phyloP scores from a whole-genome alignment of 495 filamentous ascomycete species.

The Ramalina intermedia region DNA sequence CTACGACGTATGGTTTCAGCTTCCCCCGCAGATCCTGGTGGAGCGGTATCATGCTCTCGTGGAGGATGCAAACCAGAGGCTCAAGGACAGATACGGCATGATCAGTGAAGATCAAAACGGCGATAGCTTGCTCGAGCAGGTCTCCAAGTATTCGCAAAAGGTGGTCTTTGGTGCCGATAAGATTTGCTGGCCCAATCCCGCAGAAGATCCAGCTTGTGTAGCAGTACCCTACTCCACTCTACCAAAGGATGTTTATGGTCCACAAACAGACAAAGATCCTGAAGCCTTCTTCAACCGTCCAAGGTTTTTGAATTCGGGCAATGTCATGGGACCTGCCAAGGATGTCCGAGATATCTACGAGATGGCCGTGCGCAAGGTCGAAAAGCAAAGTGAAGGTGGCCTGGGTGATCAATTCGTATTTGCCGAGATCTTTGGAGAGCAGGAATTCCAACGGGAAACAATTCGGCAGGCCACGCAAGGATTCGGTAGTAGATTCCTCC shows the following conservation, averaged over 20 bases:
- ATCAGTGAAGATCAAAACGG: constrained; percentile 21
- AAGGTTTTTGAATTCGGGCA: constrained; percentile 36
- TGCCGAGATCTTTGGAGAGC: constrained; percentile 42
- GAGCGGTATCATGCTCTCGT: constrained; percentile 37
- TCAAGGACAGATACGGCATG: constrained; percentile 34
- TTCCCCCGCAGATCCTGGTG: constrained; percentile 44
- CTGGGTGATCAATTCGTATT: constrained; percentile 35
- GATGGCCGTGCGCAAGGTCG: constrained; percentile 29
- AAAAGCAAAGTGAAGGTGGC: constrained; percentile 21
- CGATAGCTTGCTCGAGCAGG: constrained; percentile 17
- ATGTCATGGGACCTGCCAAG: constrained; percentile 36
- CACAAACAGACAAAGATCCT: constrained; percentile 32
- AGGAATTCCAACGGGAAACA: constrained; percentile 41
- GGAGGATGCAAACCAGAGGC: constrained; percentile 31
- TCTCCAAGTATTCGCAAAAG: constrained; percentile 38
- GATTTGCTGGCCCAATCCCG: constrained; percentile 32
- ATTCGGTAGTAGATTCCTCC: constrained; percentile 24
- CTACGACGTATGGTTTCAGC: constrained; percentile 45
- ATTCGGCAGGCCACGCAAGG: constrained; percentile 24
- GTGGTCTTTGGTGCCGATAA: constrained; percentile 50
- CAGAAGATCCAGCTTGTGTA: constrained; percentile 34
- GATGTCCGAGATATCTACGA: constrained; percentile 38
- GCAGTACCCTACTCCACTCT: constrained; percentile 40
- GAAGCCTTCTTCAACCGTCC: constrained; percentile 36
- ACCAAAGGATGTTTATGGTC: constrained; percentile 42